Percentiles rank a stretch among this genome's conserved stretches.
Conservation (phyloP, 1,139 yeast species). For the Yamadazyma blattariae region DNA sequence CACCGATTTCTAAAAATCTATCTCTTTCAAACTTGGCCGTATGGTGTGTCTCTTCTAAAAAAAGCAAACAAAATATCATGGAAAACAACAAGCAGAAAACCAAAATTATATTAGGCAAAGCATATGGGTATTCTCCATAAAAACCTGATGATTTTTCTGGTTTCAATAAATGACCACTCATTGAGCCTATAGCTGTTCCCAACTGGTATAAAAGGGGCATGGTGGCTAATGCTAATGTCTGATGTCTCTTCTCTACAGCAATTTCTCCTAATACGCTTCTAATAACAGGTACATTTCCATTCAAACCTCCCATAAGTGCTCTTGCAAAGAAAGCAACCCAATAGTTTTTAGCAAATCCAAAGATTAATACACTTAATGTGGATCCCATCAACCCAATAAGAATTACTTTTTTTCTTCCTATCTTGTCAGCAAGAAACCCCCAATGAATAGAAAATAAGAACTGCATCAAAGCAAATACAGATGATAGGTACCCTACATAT, state of each 20-base stretch:
- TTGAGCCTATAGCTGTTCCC: conserved; percentile 2
- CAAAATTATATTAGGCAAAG: conserved; percentile 54
- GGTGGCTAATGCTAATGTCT: conserved; percentile 3
- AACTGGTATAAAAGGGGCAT: conserved; percentile 2
- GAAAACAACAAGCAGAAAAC: conserved; percentile 34
- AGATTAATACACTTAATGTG: conserved; percentile 40
- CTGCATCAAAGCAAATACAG: conserved; percentile 54
- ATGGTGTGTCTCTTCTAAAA: too few species aligned
- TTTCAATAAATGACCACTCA: conserved; percentile 1
- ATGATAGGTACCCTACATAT: conserved; percentile 57
- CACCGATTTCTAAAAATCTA: too few species aligned
- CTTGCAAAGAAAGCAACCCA: conserved; percentile 51
- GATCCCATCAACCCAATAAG: conserved; percentile 51
- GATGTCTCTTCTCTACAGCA: conserved; percentile 15
- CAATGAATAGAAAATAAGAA: conserved; percentile 53
- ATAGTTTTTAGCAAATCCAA: conserved; percentile 51
- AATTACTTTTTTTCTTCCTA: conserved; percentile 55
- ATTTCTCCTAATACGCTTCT: conserved; percentile 60
- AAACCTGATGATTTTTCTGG: conserved; percentile 1
- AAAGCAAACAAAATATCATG: conserved; percentile 28
- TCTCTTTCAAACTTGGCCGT: too few species aligned
- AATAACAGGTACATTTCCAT: conserved; percentile 59
- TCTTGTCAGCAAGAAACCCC: conserved; percentile 52
- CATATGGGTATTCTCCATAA: conserved; percentile 44
- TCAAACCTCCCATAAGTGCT: conserved; percentile 50